Conservation (phyloP, 345 rosid genomes). For the Bruguiera gymnorhiza region DNA sequence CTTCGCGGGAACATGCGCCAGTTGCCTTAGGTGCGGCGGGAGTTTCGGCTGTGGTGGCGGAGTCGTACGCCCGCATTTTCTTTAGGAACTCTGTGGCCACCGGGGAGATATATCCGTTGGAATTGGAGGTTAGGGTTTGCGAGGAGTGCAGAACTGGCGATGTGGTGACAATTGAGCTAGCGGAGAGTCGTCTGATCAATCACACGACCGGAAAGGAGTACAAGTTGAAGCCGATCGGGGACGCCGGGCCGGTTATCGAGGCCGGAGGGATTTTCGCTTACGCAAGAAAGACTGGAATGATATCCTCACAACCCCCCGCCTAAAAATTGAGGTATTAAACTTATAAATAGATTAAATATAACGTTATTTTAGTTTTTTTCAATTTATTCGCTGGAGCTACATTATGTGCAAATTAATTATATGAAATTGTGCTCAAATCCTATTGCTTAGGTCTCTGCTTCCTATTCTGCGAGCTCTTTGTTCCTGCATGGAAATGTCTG, state of each 20-base stretch:
- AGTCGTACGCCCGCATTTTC: conserved; percentile 83
- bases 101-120: conserved; percentile 77
- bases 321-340: neutral
- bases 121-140: conserved; percentile 71
- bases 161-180: conserved; percentile 63
- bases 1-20: conserved; percentile 95
- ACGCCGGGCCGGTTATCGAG: conserved; percentile 78
- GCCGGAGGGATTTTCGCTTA: conserved; percentile 88
- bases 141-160: conserved; percentile 89
- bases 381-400: too few relatives aligned
- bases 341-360: neutral
- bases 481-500: too few relatives aligned
- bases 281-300: conserved; percentile 82
- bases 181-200: conserved; percentile 58
- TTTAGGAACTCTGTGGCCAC: conserved; percentile 90
- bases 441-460: too few relatives aligned
- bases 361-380: too few relatives aligned
- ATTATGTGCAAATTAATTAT: too few relatives aligned
- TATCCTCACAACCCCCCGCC: conserved; percentile 35
- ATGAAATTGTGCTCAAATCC: too few relatives aligned
- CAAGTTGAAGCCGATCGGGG: conserved; percentile 78
- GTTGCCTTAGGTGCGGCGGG: conserved; percentile 94
- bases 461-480: too few relatives aligned
- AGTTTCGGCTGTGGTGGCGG: conserved; percentile 70
- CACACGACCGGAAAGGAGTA: conserved; percentile 84